Evolutionary conservation across 306 rosid species (phyloP), one percentile per base, ranked within the genome.

Genomic region (Vicia sativa): DNA sequence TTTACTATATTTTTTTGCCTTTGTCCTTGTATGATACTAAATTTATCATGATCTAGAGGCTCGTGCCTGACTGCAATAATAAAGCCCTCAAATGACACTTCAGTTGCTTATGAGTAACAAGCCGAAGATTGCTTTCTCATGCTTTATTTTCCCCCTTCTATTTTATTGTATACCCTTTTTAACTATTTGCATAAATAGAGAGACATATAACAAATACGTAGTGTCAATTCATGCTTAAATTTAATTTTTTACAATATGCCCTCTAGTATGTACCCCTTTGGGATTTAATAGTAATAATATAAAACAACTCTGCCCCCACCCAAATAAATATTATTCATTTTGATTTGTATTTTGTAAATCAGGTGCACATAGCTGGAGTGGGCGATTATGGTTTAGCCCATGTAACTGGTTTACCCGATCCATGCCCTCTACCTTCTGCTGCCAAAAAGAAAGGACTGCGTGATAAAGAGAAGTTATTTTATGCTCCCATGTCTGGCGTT

Each of bases 371-470:
- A 75, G 96, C 97, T 25, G 98, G 98, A 41, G 97, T 88, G 59
- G 98, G 97, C 61, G 98, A 93, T 86, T 88, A 77, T 68, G 46
- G 78, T 80, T 80, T 90, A 72, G 87, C 91, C 74, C 76, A 77
- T 43, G 19, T 76, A 55, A 75, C 90, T 63, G 81, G 62, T 61
- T 83, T 93, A 71, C 85, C 93, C 13, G 98, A 93, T 83, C 97
- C 98, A 38, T 93, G 98, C 62, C 95, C 97, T 71, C 84, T 90
- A 74, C 98, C 98, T 60, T 90, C 97, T 77, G 97, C 96, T 73
- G 97, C 98, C 50, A 93, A 90, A 84, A 93, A 86, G 95, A 90
- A 93, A 76, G 98, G 98, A 13, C 78, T 93, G 71, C 96, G 98
- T 19, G 98, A 93, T 16, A 93, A 82, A 84, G 97, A 93, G 65